Evolutionary conservation across 1,284 basidiomycete genomes (phyloP), one percentile per base, ranked within the genome.

Genomic region (Ceratobasidium sp.): DNA sequence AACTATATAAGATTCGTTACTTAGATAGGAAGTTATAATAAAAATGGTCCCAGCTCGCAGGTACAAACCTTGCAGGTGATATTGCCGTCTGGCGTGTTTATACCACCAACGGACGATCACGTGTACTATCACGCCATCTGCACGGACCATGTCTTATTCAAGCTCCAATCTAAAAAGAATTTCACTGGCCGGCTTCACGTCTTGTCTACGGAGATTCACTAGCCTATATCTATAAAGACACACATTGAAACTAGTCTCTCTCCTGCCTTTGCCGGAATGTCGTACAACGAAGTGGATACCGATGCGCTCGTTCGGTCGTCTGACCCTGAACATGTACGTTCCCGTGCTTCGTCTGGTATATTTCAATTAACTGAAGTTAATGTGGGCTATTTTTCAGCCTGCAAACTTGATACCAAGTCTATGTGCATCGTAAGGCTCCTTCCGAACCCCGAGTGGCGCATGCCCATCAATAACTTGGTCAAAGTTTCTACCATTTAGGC

Each of bases 361-460:
- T n/a, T n/a, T n/a, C n/a, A n/a, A n/a, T n/a, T n/a, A 28, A 70
- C 45, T 16, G 2, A 41, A 30, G 18, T 34, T 6, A 50, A 26
- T 26, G 3, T 28, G 21, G 48, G n/a, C 16, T 4, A 8, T 50
- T 14, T 26, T 45, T 12, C 43, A 93, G 89, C 92, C 92, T 28
- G 92, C 92, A 21, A 93, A 92, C 79, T 84, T 94, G 75, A 94
- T 94, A 65, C 89, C 90, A 52, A 89, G 91, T 77, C 84, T 93
- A 1, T 93, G 92, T 78, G 83, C 81, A 70, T 83, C 84, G 23
- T 67, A 36, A 53, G 64, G 16, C 26, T 50, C 28, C 18, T 18
- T 28, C 74, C 75, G 76, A 39, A 67, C 39, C 23, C 6, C 16
- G n/a, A n/a, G 71, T 9, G 48, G 2, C 16, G 23, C 5, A 50